These are phyloP conservation scores for Pichia occidentalis DNA, from an alignment of 805 yeast species.

Conservation along the genomic window DNA sequence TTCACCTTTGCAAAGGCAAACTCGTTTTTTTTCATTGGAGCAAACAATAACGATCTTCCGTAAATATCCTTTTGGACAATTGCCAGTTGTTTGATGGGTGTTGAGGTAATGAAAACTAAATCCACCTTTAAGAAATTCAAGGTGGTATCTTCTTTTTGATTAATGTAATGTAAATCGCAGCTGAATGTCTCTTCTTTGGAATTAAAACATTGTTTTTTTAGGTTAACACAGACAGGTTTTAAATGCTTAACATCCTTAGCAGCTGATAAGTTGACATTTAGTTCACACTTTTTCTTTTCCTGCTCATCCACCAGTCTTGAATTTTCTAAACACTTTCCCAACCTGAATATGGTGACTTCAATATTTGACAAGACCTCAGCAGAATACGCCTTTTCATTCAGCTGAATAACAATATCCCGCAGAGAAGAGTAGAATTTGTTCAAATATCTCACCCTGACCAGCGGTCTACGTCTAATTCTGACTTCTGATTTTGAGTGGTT, in stretches of 20 bases:
- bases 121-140: constrained; percentile 19
- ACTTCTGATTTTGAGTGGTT: constrained; percentile 25
- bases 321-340: constrained; percentile 14
- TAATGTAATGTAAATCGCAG: constrained; percentile 25
- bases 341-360: constrained; percentile 20
- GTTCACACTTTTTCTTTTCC: constrained; percentile 18
- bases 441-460: constrained; percentile 26
- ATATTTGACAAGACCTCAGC: constrained; percentile 22
- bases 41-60: constrained; percentile 29
- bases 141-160: constrained; percentile 18
- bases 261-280: constrained; percentile 15
- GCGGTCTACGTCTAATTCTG: constrained; percentile 26
- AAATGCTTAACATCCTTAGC: constrained; percentile 23
- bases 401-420: constrained; percentile 17
- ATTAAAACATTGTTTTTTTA: constrained; percentile 10
- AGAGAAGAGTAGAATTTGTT: constrained; percentile 20
- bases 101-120: constrained; percentile 15
- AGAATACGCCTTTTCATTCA: constrained; percentile 17
- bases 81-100: constrained; percentile 18
- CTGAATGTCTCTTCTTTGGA: constrained; percentile 7
- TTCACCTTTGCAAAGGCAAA: constrained; percentile 19
- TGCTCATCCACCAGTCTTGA: constrained; percentile 22
- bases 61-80: constrained; percentile 27
- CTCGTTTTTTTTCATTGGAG: constrained; percentile 28
- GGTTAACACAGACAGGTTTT: constrained; percentile 18